Percentiles rank a stretch among this genome's conserved stretches.
Conservation (phyloP, 2,329 filamentous ascomycete species). For the Hymenoscyphus salicellus region DNA sequence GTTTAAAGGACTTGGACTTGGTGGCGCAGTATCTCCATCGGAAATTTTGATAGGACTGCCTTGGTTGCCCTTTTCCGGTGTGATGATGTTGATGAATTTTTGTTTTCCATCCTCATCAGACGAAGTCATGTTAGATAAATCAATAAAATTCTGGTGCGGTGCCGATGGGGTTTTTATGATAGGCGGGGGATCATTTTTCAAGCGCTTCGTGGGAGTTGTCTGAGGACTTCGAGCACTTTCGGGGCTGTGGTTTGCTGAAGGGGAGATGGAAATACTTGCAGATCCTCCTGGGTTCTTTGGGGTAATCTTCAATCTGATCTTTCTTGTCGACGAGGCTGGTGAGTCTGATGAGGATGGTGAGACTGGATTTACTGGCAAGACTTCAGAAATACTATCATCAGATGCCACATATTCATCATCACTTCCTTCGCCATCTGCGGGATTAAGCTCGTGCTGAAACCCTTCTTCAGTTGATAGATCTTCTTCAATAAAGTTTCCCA, state of each 20-base stretch:
- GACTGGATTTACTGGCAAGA: constrained; percentile 9
- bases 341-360: constrained; percentile 15
- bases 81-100: constrained; percentile 1
- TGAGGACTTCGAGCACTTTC: not conserved
- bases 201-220: not conserved
- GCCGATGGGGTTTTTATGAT: not conserved
- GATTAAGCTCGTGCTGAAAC: constrained; percentile 21
- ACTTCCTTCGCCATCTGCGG: constrained; percentile 29
- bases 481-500: constrained; percentile 47
- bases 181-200: not conserved
- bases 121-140: not conserved
- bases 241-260: not conserved
- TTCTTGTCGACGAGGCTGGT: not conserved
- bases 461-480: constrained; percentile 15
- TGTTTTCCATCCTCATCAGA: not conserved
- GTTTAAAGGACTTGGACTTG: not conserved
- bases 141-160: not conserved
- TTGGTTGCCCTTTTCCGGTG: not conserved
- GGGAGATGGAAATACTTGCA: not conserved
- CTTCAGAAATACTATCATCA: constrained; percentile 17
- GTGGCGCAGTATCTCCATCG: constrained; percentile 14
- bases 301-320: not conserved
- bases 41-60: constrained; percentile 17
- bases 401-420: constrained; percentile 21
- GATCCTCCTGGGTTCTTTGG: not conserved